Evolutionary conservation across 768 basidiomycete genomes (phyloP).

Genomic region (Mrakia gelida): DNA sequence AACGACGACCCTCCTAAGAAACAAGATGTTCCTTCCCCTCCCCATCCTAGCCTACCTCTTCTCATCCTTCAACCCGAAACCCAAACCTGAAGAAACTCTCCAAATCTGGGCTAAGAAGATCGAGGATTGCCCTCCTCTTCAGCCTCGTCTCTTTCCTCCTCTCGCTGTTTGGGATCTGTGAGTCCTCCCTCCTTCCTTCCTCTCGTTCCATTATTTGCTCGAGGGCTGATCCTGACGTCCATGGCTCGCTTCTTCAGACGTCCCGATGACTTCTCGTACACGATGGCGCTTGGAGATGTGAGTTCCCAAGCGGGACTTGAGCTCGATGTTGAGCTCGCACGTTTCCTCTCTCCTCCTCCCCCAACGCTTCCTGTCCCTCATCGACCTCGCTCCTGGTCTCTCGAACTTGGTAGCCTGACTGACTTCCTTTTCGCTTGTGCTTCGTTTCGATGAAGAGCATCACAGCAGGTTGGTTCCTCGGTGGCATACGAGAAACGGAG

Average conservation of each 20-base stretch:
- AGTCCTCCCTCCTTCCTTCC: background rate
- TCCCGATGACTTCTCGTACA: conserved; percentile 28
- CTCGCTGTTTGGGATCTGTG: conserved; percentile 26
- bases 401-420: background rate
- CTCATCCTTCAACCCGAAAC: background rate
- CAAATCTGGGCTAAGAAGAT: conserved; percentile 5
- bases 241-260: background rate
- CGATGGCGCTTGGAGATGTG: conserved; percentile 30
- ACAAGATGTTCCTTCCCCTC: background rate
- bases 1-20: background rate
- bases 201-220: background rate
- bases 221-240: background rate
- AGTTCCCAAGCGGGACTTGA: background rate
- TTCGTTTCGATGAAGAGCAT: background rate
- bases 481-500: conserved; percentile 7
- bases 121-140: conserved; percentile 16
- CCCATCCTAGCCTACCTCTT: background rate
- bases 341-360: background rate
- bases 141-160: background rate
- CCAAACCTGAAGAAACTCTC: background rate
- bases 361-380: too few species aligned
- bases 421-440: background rate
- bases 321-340: background rate
- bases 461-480: conserved; percentile 29
- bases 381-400: background rate